Percentiles rank a stretch among this genome's conserved stretches.
Conservation (phyloP, 225 moss, liverwort and hornwort species). For the Ulota crispa region DNA sequence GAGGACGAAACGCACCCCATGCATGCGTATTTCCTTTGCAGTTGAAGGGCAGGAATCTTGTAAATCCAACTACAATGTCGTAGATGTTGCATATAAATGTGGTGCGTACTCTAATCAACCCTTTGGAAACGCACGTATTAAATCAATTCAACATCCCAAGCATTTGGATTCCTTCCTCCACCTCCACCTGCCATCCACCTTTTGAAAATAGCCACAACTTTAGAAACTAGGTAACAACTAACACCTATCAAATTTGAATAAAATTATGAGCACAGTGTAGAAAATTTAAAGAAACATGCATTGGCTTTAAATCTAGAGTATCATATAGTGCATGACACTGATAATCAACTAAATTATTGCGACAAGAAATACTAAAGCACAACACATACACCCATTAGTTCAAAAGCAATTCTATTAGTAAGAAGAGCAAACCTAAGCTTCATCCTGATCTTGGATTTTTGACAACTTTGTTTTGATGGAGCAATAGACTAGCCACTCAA, state of each 20-base stretch:
- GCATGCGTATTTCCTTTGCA: conserved; percentile 36
- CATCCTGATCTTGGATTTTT: too few relatives aligned
- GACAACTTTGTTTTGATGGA: too few relatives aligned
- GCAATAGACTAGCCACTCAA: too few relatives aligned
- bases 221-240: background rate
- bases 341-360: too few relatives aligned
- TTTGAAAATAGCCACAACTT: background rate
- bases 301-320: background rate
- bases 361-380: too few relatives aligned
- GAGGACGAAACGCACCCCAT: conserved; percentile 44
- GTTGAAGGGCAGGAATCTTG: conserved; percentile 24
- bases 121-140: background rate
- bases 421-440: too few relatives aligned
- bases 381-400: too few relatives aligned
- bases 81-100: conserved; percentile 23
- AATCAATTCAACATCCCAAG: background rate
- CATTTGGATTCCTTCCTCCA: background rate
- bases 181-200: conserved; percentile 20
- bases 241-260: background rate
- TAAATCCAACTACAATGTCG: conserved; percentile 20
- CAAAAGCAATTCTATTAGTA: too few relatives aligned
- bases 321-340: background rate
- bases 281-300: background rate
- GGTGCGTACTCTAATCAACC: background rate
- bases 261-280: background rate